phyloP scores from a whole-genome alignment of 441 rosid genomes.

The Mallotus japonicus region DNA sequence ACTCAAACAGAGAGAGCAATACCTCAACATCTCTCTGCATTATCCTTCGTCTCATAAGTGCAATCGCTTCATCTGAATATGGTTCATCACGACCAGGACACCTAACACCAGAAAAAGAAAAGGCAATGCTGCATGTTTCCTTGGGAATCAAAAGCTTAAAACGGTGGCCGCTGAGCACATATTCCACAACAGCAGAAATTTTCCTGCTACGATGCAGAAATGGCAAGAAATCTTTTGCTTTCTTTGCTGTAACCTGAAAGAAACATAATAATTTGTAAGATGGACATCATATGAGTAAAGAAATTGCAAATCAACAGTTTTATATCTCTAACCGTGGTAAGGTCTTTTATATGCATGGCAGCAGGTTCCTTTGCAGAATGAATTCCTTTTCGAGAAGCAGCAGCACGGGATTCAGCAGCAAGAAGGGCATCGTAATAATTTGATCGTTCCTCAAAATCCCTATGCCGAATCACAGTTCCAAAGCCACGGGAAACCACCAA shows the following conservation, averaged over 20 bases:
- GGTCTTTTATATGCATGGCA: constrained; percentile 75
- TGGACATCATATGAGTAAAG: background rate
- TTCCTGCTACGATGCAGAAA: constrained; percentile 73
- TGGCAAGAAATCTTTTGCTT: constrained; percentile 87
- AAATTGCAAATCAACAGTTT: background rate
- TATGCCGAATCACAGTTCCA: constrained; percentile 75
- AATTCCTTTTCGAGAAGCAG: constrained; percentile 64
- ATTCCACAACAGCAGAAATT: constrained; percentile 85
- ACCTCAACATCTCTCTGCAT: constrained; percentile 99
- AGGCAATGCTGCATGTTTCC: constrained; percentile 95
- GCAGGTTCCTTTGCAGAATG: constrained; percentile 83
- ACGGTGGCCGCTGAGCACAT: constrained; percentile 97
- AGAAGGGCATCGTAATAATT: constrained; percentile 85
- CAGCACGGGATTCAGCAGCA: constrained; percentile 90
- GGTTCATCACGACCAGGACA: constrained; percentile 96
- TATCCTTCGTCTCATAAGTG: constrained; percentile 87
- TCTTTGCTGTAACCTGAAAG: constrained; percentile 71
- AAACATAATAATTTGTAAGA: constrained; percentile 19
- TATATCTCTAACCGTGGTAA: constrained; percentile 49
- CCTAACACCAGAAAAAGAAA: constrained; percentile 96
- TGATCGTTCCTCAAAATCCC: constrained; percentile 97
- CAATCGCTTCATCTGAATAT: constrained; percentile 91
- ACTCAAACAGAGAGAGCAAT: constrained; percentile 13
- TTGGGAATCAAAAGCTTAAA: constrained; percentile 89
- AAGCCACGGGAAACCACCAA: constrained; percentile 74